A percentile compares a stretch with the other conserved stretches of the same genome.
Conservation (phyloP, 352 stramenopile genomes). For the Pythium monospermum region DNA sequence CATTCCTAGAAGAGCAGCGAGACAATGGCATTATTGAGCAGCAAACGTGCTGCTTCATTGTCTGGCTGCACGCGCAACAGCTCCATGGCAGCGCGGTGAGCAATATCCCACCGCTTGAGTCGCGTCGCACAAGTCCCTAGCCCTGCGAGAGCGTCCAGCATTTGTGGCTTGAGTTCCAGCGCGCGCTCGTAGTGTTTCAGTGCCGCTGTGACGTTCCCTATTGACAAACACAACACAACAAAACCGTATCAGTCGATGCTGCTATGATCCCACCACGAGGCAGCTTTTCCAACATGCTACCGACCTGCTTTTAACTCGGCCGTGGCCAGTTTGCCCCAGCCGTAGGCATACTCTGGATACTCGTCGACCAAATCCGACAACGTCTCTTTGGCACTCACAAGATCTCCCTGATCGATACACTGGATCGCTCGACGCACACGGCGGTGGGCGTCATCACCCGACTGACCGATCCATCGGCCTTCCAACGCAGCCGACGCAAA, state of each 20-base stretch:
- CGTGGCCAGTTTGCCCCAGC: constrained; percentile 71
- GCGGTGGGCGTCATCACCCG: constrained; percentile 33
- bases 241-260: too few species aligned
- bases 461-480: constrained; percentile 66
- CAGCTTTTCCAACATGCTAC: too few species aligned
- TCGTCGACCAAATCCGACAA: constrained; percentile 43
- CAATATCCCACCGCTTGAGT: constrained; percentile 56
- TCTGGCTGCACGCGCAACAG: constrained; percentile 57
- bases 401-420: constrained; percentile 36
- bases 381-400: constrained; percentile 33
- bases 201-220: constrained; percentile 47
- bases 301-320: constrained; percentile 53
- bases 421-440: constrained; percentile 38
- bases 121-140: constrained; percentile 70
- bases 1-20: constrained; percentile 13
- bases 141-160: constrained; percentile 66
- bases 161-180: constrained; percentile 57
- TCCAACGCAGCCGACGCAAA: constrained; percentile 67
- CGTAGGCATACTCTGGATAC: constrained; percentile 57
- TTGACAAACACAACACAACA: too few species aligned
- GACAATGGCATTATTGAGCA: constrained; percentile 63
- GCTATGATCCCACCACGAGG: too few species aligned
- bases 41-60: constrained; percentile 53
- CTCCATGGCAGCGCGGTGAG: constrained; percentile 45
- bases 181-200: constrained; percentile 58